phyloP scores from a whole-genome alignment of 768 basidiomycete genomes.

The Boletus sp. region DNA sequence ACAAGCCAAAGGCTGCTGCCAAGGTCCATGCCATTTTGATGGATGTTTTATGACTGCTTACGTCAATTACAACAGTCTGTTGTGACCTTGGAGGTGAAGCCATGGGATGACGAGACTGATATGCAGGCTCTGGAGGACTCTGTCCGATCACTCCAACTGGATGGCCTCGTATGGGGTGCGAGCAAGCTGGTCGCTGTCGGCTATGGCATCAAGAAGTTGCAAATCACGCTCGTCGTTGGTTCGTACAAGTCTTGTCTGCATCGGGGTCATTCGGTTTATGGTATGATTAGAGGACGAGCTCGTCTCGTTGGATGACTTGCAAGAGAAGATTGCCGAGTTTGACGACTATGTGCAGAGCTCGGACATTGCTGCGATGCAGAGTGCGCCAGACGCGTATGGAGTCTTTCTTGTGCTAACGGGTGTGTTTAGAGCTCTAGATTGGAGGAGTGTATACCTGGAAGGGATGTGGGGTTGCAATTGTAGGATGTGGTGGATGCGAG shows the following conservation, averaged over 20 bases:
- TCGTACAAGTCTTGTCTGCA: constrained; percentile 17
- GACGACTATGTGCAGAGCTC: constrained; percentile 90
- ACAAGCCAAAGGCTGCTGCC: constrained; percentile 81
- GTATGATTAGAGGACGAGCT: constrained; percentile 80
- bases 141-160: constrained; percentile 83
- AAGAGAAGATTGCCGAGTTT: constrained; percentile 83
- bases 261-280: not conserved
- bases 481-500: not conserved
- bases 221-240: constrained; percentile 60
- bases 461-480: constrained; percentile 9
- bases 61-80: constrained; percentile 67
- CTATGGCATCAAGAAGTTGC: constrained; percentile 93
- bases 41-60: constrained; percentile 8
- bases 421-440: constrained; percentile 23
- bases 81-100: constrained; percentile 97
- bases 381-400: constrained; percentile 35
- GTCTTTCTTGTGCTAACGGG: not conserved
- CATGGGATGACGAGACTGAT: constrained; percentile 99
- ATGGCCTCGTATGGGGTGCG: constrained; percentile 94
- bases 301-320: constrained; percentile 88
- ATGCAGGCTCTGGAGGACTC: constrained; percentile 81
- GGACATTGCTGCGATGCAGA: constrained; percentile 93
- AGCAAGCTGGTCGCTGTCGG: constrained; percentile 92
- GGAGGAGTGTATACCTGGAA: not conserved
- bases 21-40: constrained; percentile 52